phyloP scores from a whole-genome alignment of 345 rosid genomes.

The Eucalyptus curtisii region DNA sequence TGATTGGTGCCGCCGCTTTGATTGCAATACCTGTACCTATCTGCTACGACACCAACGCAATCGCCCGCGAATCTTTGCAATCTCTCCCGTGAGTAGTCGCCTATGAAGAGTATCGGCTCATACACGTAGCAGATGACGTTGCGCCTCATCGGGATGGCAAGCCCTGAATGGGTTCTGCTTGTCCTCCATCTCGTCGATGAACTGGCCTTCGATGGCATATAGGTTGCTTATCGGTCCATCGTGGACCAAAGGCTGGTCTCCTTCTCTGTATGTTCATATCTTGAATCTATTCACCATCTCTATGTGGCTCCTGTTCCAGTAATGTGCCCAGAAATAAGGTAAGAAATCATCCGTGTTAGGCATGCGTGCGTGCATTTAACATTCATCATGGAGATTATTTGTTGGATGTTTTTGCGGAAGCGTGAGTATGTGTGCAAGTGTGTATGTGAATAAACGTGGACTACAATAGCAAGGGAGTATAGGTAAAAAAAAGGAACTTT shows the following conservation, averaged over 20 bases:
- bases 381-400: neutral
- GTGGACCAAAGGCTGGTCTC: constrained; percentile 42
- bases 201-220: constrained; percentile 17
- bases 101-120: constrained; percentile 7
- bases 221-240: constrained; percentile 31
- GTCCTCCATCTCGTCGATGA: constrained; percentile 29
- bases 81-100: constrained; percentile 15
- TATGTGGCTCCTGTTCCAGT: constrained; percentile 30
- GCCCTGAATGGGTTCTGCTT: constrained; percentile 25
- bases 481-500: too few species aligned
- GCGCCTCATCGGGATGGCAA: constrained; percentile 35
- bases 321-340: neutral
- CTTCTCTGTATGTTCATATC: constrained; percentile 40
- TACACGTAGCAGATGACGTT: constrained; percentile 23
- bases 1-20: constrained; percentile 48
- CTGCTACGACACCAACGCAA: neutral
- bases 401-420: too few species aligned
- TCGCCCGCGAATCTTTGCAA: neutral
- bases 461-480: too few species aligned
- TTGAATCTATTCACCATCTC: constrained; percentile 23
- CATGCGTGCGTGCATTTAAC: neutral
- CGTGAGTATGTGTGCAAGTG: too few species aligned
- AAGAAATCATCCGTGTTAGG: neutral
- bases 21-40: constrained; percentile 44
- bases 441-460: too few species aligned